Base-by-base conservation (phyloP, 139 green algal genomes). In the Desmodesmus armatus region DNA sequence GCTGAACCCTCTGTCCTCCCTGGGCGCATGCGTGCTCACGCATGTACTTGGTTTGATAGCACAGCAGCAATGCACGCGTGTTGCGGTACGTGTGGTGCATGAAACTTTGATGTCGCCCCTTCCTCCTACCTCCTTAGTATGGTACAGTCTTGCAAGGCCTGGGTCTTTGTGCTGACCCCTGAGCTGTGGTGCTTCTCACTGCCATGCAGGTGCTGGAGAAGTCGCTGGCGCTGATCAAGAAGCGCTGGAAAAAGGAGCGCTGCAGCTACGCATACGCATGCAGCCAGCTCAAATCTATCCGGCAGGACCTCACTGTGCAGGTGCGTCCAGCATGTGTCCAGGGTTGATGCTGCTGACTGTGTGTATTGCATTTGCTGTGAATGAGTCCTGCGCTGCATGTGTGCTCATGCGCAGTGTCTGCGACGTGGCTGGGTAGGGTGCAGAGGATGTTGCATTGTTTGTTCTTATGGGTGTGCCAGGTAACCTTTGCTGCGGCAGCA, bases 281-380 rank as follows among this genome's bases (percentile, higher is more conserved):
- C 29, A 89, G 92, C 47, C 95, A 98, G 91, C 92, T 98, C 31
- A 98, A 98, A 87, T 88, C 85, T 19, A 97, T 98, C 7, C 92
- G 95, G 23, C 92, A 95, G 89, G 93, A 93, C 53, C 66, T 92
- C 6, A 94, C 90, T 0, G 83, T 93, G 60, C 89, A 93, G 84
- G 78, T 84, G 40, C n/a, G 73, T 31, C 39, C 23, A 9, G n/a
- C 5, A 77, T 53, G 19, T 62, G 21, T 62, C 17, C 51, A 62
- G 51, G n/a, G n/a, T n/a, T n/a, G n/a, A 62, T 62, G 51, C 51
- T 27, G 51, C 51, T 62, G 51, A 62, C 21, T 19, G 19, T 27
- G 51, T 62, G n/a, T n/a, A n/a, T n/a, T n/a, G n/a, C n/a, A n/a
- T n/a, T n/a, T n/a, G n/a, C n/a, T n/a, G n/a, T n/a, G n/a, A n/a